Base-by-base conservation (phyloP, 164 flowering plant genomes). In the Vitis rupestris region DNA sequence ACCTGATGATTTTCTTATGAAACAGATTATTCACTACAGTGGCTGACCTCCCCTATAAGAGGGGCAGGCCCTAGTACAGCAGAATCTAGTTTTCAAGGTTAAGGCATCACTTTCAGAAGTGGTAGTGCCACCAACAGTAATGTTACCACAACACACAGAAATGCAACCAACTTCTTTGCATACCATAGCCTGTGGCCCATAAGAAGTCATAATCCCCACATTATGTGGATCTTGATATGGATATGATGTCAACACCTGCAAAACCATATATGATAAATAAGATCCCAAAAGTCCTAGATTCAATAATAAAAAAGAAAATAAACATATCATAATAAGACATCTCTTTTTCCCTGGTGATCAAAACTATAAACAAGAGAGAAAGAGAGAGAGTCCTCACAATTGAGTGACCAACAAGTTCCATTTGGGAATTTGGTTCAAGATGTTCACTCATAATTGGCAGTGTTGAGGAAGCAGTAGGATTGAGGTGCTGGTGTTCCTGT, bases 351-450 rank as follows among this genome's bases (percentile, higher is more conserved):
- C 7, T 4, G 44, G 4, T 37, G 44, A 37, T 37, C 44, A 37
- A 37, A 6, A 3, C 44, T 6, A 37, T 37, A 37, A 37, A 37
- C 47, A 30, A 37, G 59, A 57, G 37, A 61, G 56, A 50, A 50
- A 3, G 14, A 53, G 8, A 5, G 58, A n/a, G 52, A 50, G 16
- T 27, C 14, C 80, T 74, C 78, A 82, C 87, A 71, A 76, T 73
- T 64, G 87, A 84, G 73, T 80, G 82, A 57, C 85, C 83, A 66
- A 78, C 77, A 54, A 79, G 79, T 74, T 81, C 87, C 83, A 76
- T 82, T 52, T 80, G 85, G 23, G 85, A 65, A 65, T 76, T 75
- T 62, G 60, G 67, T 48, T 70, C 75, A 51, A 69, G 75, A 50
- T 76, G 73, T 70, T 72, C 76, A 31, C 64, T 70, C 62, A 67